These are phyloP conservation scores for Agaricus blazei DNA, from an alignment of 768 basidiomycete species.

Conservation along the genomic window DNA sequence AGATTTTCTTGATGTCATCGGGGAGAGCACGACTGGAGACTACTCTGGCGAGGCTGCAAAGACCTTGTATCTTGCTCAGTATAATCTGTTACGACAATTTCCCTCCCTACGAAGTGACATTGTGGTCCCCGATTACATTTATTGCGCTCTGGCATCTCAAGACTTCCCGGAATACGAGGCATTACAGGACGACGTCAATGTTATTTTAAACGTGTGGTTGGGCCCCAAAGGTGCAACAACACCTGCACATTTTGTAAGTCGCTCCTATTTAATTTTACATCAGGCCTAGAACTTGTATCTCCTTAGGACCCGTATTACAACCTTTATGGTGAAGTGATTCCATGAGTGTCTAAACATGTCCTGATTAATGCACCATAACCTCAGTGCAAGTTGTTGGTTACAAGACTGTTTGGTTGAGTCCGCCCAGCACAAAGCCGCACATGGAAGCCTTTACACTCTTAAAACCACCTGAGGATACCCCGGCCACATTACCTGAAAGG, in stretches of 20 bases:
- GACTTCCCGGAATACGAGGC: conserved; percentile 51
- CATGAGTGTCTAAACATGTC: conserved; percentile 4
- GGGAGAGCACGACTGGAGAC: conserved; percentile 18
- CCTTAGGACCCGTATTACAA: conserved; percentile 90
- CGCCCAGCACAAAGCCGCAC: conserved; percentile 45
- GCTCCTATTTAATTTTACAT: conserved; percentile 9
- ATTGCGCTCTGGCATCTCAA: conserved; percentile 47
- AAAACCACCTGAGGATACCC: conserved; percentile 28
- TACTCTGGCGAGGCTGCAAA: conserved; percentile 16
- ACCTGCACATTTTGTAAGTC: conserved; percentile 79
- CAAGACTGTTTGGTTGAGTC: conserved; percentile 92
- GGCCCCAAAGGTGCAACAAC: conserved; percentile 76
- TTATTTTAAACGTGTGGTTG: conserved; percentile 76
- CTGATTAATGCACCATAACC: not conserved
- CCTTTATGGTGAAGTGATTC: conserved; percentile 58
- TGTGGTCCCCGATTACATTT: conserved; percentile 84
- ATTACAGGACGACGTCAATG: conserved; percentile 59
- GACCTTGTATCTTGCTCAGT: conserved; percentile 83
- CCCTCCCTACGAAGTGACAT: conserved; percentile 74
- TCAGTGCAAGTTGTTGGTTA: conserved; percentile 83
- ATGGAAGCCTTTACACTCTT: conserved; percentile 56
- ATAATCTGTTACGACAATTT: conserved; percentile 82
- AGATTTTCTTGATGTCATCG: conserved; percentile 46
- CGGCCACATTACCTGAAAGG: conserved; percentile 27
- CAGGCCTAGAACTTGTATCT: not conserved